Evolutionary conservation across 768 basidiomycete species (phyloP), one percentile per base, ranked within the genome.

Genomic region (Glaciozyma martinii): DNA sequence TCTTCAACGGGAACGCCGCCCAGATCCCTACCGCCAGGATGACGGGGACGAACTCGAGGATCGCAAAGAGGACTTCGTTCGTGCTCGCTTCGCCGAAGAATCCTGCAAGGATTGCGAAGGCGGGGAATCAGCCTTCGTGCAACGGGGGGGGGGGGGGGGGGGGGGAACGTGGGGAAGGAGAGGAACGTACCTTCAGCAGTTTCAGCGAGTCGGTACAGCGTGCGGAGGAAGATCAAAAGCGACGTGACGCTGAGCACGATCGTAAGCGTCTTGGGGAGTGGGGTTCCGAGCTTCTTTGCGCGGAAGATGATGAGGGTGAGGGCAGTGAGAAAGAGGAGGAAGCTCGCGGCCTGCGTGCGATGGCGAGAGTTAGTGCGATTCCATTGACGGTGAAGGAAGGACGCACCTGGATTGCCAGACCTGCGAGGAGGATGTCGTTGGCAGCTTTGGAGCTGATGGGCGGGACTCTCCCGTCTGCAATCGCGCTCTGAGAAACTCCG

Each of bases 381-480:
- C 29, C 3, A n/a, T 16, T 16, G 2, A 23, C 7, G 29, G 3
- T 15, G 2, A 44, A 23, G 29, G 29, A 19, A 2, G 15, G 16
- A 56, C 73, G 66, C 46, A 76, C 77, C 65, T 77, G 76, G 1
- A 76, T 61, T 1, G 73, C 72, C 4, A 78, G 66, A 58, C 77
- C 77, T 5, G 76, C 76, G 3, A 77, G 63, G 2, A 77, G 70
- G 55, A 78, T 77, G 66, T 78, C 66, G 64, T 77, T 77, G 1
- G 76, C 77, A 18, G 71, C 61, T 23, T 72, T 65, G 0, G 75
- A 72, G 5, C 69, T 70, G 25, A 78, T 62, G 30, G 71, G 70
- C 0, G 50, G 5, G 1, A 18, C 9, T 2, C 32, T 18, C 5
- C 53, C 32, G 16, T 30, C 29, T 16, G 55, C 37, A 27, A 10